Evolutionary conservation across 2,329 filamentous ascomycete species (phyloP).

Genomic region (Epichloe hybrida): DNA sequence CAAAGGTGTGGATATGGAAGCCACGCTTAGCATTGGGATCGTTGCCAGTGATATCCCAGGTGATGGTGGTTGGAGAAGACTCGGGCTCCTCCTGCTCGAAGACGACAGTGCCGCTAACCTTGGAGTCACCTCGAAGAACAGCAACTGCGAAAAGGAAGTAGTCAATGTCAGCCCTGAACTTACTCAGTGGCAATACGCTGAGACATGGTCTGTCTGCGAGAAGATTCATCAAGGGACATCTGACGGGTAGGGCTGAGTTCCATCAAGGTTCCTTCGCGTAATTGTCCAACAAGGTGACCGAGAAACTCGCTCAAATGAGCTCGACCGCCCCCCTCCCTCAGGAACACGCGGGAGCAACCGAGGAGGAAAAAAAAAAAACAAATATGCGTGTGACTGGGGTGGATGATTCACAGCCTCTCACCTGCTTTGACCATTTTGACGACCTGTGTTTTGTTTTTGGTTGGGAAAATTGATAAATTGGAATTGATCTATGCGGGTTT

Average conservation of each 20-base stretch:
- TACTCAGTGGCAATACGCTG: not conserved
- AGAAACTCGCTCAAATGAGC: constrained; percentile 49
- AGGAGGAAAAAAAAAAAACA: not conserved
- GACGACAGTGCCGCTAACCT: constrained; percentile 82
- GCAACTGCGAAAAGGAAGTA: constrained; percentile 51
- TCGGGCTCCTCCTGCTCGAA: constrained; percentile 91
- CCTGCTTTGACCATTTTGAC: constrained; percentile 98
- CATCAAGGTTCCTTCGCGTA: constrained; percentile 31
- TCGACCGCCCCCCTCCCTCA: constrained; percentile 19
- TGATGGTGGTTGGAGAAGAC: constrained; percentile 68
- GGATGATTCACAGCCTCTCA: constrained; percentile 27
- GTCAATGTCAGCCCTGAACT: constrained; percentile 1
- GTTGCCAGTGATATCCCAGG: constrained; percentile 85
- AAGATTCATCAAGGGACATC: constrained; percentile 21
- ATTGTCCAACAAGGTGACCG: constrained; percentile 9
- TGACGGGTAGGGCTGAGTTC: constrained; percentile 11
- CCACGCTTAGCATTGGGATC: constrained; percentile 93
- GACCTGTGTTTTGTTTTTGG: constrained; percentile 26
- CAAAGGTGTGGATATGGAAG: constrained; percentile 97
- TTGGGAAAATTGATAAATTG: not conserved
- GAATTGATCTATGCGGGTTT: not conserved
- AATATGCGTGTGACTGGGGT: not conserved
- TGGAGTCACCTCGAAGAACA: constrained; percentile 95
- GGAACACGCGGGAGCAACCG: constrained; percentile 2
- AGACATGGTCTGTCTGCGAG: not conserved